Evolutionary conservation across 1,284 basidiomycete species (phyloP), one percentile per base, ranked within the genome.

Genomic region (Ustilago tritici): DNA sequence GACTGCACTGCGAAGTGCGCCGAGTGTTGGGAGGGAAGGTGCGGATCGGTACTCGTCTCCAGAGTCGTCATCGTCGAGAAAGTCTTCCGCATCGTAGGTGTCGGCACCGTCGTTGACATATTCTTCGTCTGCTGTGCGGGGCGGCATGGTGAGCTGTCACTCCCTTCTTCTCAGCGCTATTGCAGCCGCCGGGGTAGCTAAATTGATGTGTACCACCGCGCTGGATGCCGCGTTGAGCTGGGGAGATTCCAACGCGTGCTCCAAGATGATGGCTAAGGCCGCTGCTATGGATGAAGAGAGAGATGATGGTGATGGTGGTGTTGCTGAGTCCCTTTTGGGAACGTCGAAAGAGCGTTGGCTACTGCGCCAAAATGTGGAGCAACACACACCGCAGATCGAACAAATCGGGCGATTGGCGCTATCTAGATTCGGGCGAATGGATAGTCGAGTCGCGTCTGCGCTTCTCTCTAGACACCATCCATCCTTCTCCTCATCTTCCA

Each of bases 11-110:
- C 67, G 67, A 11, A 65, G 34, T 12, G 70, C 54, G 2, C 70
- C 70, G n/a, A 78, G 59, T 40, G 65, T 69, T 8, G 76, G 76
- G 6, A 78, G 53, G 0, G 67, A 63, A 9, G 71, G 76, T 0
- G 69, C 71, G 19, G 68, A 62, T 7, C 76, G 73, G 49, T 74
- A 79, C 19, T 79, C 78, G 57, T 79, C 78, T 10, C 74, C 78
- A 38, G 63, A 68, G 57, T 76, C 74, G 50, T 79, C 78, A 47
- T 79, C 78, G 36, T 79, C 78, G 23, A 79, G 64, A 28, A 65
- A 79, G 47, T 76, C 78, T 46, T 79, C 78, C 31, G 68, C 70
- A 46, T 76, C 77, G 52, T 79, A 70, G 31, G 56, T 64, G 35
- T 73, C 72, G 34, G 67, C 65, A 17, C 70, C 77, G 19, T 68